These are phyloP conservation scores for Bretziella fagacearum DNA, from an alignment of 2,329 filamentous ascomycete species.

Conservation along the genomic window DNA sequence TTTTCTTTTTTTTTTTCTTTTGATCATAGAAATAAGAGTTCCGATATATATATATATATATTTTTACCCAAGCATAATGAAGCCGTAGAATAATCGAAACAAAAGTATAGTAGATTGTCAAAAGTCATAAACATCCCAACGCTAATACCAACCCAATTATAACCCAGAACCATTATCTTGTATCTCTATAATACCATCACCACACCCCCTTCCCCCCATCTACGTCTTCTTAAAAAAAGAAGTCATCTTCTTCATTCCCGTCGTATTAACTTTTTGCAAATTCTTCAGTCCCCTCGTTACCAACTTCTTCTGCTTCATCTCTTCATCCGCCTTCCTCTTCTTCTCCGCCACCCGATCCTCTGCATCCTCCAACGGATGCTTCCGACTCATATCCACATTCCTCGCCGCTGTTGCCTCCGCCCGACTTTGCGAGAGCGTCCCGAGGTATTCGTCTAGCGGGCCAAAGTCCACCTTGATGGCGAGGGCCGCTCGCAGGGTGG, in stretches of 20 bases:
- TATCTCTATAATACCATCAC: background rate
- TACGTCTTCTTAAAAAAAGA: constrained; percentile 69
- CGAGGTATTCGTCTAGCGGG: constrained; percentile 53
- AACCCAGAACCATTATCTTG: background rate
- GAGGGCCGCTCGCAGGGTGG: constrained; percentile 27
- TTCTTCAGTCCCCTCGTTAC: constrained; percentile 63
- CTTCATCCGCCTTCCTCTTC: constrained; percentile 72
- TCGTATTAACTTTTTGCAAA: constrained; percentile 76
- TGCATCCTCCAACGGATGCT: constrained; percentile 49
- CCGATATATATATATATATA: background rate
- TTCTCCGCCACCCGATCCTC: constrained; percentile 54
- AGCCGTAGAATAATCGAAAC: no score
- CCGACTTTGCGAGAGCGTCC: constrained; percentile 47
- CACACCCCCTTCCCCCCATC: background rate
- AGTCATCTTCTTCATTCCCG: constrained; percentile 94
- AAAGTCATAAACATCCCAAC: background rate
- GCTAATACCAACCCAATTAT: background rate
- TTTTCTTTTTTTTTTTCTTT: no score
- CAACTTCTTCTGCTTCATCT: constrained; percentile 62
- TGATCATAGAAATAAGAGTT: no score
- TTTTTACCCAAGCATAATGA: background rate
- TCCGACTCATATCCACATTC: constrained; percentile 54
- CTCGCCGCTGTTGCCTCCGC: constrained; percentile 54
- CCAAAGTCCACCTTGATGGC: constrained; percentile 44
- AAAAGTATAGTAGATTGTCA: no score